Conservation (phyloP, 106 monocot species). For the Acanthochlamys bracteata region DNA sequence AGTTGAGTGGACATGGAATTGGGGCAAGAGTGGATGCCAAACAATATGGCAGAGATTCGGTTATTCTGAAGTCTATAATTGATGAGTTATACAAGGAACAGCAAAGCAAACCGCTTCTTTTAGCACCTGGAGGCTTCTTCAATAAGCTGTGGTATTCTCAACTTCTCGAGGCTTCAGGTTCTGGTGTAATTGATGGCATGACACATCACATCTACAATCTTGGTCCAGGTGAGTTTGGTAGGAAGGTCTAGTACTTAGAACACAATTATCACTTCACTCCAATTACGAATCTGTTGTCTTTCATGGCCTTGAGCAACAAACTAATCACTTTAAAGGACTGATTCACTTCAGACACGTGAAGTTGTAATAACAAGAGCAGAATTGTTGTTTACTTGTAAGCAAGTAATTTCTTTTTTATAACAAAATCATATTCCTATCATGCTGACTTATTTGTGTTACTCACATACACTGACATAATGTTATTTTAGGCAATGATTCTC, state of each 20-base stretch:
- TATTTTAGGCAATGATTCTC: too few species aligned
- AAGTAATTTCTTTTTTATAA: too few species aligned
- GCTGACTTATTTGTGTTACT: too few species aligned
- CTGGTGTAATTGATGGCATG: conserved; percentile 53
- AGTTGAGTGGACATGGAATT: conserved; percentile 75
- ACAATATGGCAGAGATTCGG: conserved; percentile 64
- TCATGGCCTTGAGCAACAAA: too few species aligned
- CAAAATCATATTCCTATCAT: too few species aligned
- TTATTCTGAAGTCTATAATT: conserved; percentile 42
- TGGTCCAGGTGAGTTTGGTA: conserved; percentile 87
- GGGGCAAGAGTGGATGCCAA: conserved; percentile 50
- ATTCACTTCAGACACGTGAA: too few species aligned
- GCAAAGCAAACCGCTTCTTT: conserved; percentile 27
- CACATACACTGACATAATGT: too few species aligned
- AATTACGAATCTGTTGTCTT: conserved; percentile 28
- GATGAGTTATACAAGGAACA: conserved; percentile 41
- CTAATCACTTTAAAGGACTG: too few species aligned
- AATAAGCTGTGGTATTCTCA: conserved; percentile 67
- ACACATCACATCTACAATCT: conserved; percentile 92
- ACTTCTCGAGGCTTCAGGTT: conserved; percentile 69
- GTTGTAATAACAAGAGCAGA: neutral
- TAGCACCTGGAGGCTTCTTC: conserved; percentile 97
- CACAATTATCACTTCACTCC: too few species aligned
- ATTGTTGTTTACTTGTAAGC: too few species aligned
- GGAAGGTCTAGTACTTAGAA: too few species aligned